Evolutionary conservation across 495 filamentous ascomycete species (phyloP).

Genomic region (Talaromyces wortmannii): DNA sequence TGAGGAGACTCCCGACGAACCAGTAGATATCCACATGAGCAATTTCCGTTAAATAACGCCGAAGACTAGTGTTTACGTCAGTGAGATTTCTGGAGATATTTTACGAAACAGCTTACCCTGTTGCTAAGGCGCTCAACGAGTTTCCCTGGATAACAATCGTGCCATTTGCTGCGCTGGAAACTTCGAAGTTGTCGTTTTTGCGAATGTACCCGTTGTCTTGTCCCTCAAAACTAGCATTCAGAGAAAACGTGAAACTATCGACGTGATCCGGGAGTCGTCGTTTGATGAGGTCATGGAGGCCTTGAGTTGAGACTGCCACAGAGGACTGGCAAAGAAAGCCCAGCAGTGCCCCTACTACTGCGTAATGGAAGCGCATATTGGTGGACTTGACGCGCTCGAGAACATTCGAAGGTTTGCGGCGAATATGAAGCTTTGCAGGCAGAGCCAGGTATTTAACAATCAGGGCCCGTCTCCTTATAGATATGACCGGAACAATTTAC

Average conservation of each 20-base stretch:
- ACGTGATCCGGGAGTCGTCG: slow-evolving; percentile 37
- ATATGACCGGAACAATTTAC: too few relatives aligned
- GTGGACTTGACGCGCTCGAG: too few relatives aligned
- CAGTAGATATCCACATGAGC: slow-evolving; percentile 45
- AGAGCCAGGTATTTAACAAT: too few relatives aligned
- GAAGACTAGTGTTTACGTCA: slow-evolving; percentile 20
- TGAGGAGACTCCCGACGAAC: slow-evolving; percentile 27
- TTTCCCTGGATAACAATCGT: slow-evolving; percentile 38
- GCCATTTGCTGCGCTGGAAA: slow-evolving; percentile 26
- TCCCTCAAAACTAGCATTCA: slow-evolving; percentile 9
- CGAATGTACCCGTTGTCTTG: background rate
- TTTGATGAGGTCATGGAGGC: slow-evolving; percentile 39
- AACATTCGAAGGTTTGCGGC: too few relatives aligned
- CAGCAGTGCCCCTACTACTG: too few relatives aligned
- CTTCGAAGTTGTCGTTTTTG: slow-evolving; percentile 27
- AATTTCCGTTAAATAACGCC: slow-evolving; percentile 39
- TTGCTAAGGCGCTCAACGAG: slow-evolving; percentile 35
- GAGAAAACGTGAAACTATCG: slow-evolving; percentile 28
- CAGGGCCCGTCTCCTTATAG: too few relatives aligned
- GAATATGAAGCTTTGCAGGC: too few relatives aligned
- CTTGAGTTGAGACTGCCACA: slow-evolving; percentile 18
- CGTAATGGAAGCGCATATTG: too few relatives aligned
- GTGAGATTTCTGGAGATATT: background rate
- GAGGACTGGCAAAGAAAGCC: too few relatives aligned
- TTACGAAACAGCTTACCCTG: slow-evolving; percentile 21